These are phyloP conservation scores for Bodo saltans DNA, from an alignment of 78 protist species.

Conservation along the genomic window DNA sequence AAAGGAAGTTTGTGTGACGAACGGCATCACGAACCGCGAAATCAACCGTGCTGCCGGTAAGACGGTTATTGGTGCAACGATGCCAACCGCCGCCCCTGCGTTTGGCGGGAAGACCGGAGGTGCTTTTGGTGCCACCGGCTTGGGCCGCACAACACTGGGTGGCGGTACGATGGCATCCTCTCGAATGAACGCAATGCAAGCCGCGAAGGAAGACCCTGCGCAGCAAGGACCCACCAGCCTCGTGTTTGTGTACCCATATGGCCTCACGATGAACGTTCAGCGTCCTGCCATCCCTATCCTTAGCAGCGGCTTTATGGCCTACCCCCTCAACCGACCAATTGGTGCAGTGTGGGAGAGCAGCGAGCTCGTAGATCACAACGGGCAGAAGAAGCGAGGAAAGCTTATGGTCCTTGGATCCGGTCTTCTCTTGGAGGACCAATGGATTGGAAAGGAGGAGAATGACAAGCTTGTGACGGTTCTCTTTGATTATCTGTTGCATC, in stretches of 20 bases:
- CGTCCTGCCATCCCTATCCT: constrained; percentile 75
- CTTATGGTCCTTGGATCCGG: constrained; percentile 52
- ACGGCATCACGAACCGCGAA: constrained; percentile 55
- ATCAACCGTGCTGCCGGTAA: constrained; percentile 46
- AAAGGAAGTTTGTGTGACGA: constrained; percentile 43
- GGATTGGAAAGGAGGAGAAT: constrained; percentile 68
- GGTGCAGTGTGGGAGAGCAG: constrained; percentile 21
- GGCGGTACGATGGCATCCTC: too few relatives aligned
- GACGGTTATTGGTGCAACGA: neutral
- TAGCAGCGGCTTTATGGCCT: constrained; percentile 51
- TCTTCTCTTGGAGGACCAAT: constrained; percentile 45
- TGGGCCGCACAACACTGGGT: too few relatives aligned
- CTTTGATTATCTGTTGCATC: constrained; percentile 35
- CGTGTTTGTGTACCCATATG: constrained; percentile 62
- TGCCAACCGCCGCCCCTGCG: neutral
- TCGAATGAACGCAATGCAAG: neutral
- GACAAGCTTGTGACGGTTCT: constrained; percentile 21
- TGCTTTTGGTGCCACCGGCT: neutral
- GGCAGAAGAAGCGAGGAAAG: neutral
- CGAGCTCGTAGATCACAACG: neutral
- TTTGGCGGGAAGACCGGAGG: neutral
- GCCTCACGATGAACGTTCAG: constrained; percentile 67
- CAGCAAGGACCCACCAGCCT: neutral
- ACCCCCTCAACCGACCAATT: constrained; percentile 67
- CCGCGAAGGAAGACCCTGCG: neutral